Evolutionary conservation across 129 eudicot species (phyloP).

Genomic region (Calendula officinalis): DNA sequence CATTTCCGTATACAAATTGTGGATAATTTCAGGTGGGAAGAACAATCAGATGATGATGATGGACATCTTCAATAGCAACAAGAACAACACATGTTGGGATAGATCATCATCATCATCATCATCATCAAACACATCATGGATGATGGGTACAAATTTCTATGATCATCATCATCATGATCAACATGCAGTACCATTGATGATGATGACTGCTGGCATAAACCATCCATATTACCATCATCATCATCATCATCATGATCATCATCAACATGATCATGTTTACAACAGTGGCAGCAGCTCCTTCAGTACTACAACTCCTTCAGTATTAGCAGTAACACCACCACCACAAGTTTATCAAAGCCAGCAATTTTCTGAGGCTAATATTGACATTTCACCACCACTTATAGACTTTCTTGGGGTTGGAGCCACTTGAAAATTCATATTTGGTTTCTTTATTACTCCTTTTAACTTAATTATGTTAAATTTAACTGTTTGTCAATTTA

Average conservation of each 20-base stretch:
- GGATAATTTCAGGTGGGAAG: constrained; percentile 50
- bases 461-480: neutral
- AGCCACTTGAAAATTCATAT: constrained; percentile 49
- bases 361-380: constrained; percentile 40
- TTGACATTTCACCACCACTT: constrained; percentile 61
- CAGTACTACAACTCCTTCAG: constrained; percentile 29
- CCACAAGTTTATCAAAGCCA: constrained; percentile 51
- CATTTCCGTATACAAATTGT: constrained; percentile 27
- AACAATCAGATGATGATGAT: constrained; percentile 55
- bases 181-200: constrained; percentile 31
- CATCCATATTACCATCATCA: constrained; percentile 36
- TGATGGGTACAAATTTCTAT: constrained; percentile 28
- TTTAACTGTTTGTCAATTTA: constrained; percentile 11
- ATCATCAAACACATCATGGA: constrained; percentile 31
- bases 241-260: constrained; percentile 47
- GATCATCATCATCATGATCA: constrained; percentile 32
- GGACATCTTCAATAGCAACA: constrained; percentile 41
- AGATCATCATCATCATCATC: constrained; percentile 27
- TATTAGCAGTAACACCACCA: constrained; percentile 30
- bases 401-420: constrained; percentile 99
- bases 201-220: constrained; percentile 34
- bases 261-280: constrained; percentile 19
- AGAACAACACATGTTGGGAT: constrained; percentile 51
- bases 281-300: constrained; percentile 29
- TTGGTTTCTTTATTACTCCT: neutral